A percentile compares a stretch with the other conserved stretches of the same genome.
Evolutionary conservation across 805 yeast species (phyloP).

Genomic region (Pichia californica): DNA sequence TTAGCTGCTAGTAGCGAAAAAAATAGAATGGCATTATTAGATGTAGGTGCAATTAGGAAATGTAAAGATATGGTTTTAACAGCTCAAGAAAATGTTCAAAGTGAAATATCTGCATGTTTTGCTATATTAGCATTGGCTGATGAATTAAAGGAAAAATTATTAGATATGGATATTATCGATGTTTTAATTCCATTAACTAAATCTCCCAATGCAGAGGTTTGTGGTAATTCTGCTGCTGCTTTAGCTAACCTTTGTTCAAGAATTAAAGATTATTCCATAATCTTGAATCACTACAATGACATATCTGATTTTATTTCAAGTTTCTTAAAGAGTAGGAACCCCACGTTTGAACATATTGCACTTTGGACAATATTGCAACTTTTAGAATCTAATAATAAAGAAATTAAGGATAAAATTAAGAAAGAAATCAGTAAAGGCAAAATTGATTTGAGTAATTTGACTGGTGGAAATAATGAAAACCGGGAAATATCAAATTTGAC

Average conservation of each 20-base stretch:
- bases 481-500: conserved; percentile 33
- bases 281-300: conserved; percentile 84
- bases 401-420: conserved; percentile 38
- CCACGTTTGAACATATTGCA: conserved; percentile 96
- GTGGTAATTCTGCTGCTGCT: conserved; percentile 98
- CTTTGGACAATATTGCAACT: conserved; percentile 94
- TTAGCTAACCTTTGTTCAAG: conserved; percentile 92
- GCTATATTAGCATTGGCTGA: conserved; percentile 96
- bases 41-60: conserved; percentile 92
- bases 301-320: conserved; percentile 75
- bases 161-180: conserved; percentile 77
- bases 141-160: conserved; percentile 78
- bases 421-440: conserved; percentile 28
- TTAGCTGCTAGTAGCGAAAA: conserved; percentile 93
- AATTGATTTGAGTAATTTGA: conserved; percentile 28
- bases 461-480: conserved; percentile 31
- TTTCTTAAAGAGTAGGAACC: conserved; percentile 76
- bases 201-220: conserved; percentile 85
- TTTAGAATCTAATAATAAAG: conserved; percentile 74
- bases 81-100: conserved; percentile 88
- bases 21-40: conserved; percentile 84
- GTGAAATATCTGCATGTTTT: conserved; percentile 94
- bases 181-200: conserved; percentile 88
- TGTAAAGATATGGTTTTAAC: conserved; percentile 80
- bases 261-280: conserved; percentile 74